phyloP scores from a whole-genome alignment of 495 filamentous ascomycete genomes.

The Xylaria venustula region DNA sequence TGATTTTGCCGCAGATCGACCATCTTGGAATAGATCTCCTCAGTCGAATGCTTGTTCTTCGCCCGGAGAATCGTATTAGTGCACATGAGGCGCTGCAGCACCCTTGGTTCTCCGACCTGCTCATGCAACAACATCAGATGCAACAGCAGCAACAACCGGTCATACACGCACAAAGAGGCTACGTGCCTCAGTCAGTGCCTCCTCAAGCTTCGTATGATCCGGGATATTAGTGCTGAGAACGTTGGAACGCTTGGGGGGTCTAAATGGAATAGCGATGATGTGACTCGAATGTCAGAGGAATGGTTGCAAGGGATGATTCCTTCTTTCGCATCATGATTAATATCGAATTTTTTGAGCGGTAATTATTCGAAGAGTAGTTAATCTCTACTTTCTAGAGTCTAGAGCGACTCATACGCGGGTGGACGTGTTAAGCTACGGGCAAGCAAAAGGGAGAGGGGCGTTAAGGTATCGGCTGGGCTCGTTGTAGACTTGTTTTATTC shows the following conservation, averaged over 20 bases:
- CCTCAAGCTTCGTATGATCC: conserved; percentile 29
- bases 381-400: background rate
- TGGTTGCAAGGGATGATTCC: background rate
- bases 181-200: conserved; percentile 27
- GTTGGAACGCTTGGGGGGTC: too few species aligned
- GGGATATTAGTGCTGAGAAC: conserved; percentile 19
- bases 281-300: background rate
- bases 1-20: conserved; percentile 89
- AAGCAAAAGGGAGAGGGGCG: conserved; percentile 8
- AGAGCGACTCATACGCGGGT: background rate
- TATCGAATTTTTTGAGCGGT: background rate
- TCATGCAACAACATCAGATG: conserved; percentile 37
- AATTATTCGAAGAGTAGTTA: background rate
- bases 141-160: conserved; percentile 36
- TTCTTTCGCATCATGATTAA: background rate
- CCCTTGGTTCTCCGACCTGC: conserved; percentile 72
- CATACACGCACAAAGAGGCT: conserved; percentile 31
- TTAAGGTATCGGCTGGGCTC: background rate
- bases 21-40: conserved; percentile 80
- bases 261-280: too few species aligned
- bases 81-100: conserved; percentile 82
- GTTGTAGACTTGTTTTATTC: conserved; percentile 7
- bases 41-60: conserved; percentile 84
- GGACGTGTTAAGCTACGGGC: background rate
- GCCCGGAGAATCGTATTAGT: conserved; percentile 87